A percentile compares a stretch with the other conserved stretches of the same genome.
Evolutionary conservation across 2,329 filamentous ascomycete species (phyloP).

Genomic region (Arthrobotrys sphaeroides): DNA sequence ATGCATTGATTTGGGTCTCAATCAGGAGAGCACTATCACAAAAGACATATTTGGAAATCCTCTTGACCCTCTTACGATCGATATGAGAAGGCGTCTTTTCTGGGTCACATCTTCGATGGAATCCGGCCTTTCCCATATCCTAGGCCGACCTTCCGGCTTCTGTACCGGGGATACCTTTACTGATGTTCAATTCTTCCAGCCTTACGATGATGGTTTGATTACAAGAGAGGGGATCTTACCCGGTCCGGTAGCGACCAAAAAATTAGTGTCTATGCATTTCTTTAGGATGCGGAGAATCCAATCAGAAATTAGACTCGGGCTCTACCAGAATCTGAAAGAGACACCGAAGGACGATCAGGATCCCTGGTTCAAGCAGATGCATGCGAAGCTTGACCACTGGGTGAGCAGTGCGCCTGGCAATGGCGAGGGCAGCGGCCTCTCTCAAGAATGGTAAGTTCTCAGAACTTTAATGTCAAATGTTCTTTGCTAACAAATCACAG

Average conservation of each 20-base stretch:
- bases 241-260: constrained; percentile 77
- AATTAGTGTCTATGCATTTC: constrained; percentile 89
- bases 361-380: constrained; percentile 86
- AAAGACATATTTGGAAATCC: constrained; percentile 69
- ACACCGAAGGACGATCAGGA: constrained; percentile 81
- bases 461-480: not conserved
- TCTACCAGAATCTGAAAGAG: constrained; percentile 84
- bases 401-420: constrained; percentile 77
- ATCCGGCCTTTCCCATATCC: constrained; percentile 80
- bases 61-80: constrained; percentile 77
- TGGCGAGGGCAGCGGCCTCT: constrained; percentile 74
- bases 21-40: constrained; percentile 86
- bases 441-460: constrained; percentile 77
- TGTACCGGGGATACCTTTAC: constrained; percentile 83
- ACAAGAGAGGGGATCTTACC: constrained; percentile 77
- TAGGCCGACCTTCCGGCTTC: constrained; percentile 87
- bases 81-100: constrained; percentile 86
- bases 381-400: constrained; percentile 81
- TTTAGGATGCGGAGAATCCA: constrained; percentile 90
- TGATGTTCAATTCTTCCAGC: constrained; percentile 84
- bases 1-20: constrained; percentile 85
- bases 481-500: constrained; percentile 61
- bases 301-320: constrained; percentile 82
- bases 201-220: constrained; percentile 84
- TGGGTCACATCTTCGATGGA: constrained; percentile 93